phyloP scores from a whole-genome alignment of 441 rosid species.

The Isatis lusitanica region DNA sequence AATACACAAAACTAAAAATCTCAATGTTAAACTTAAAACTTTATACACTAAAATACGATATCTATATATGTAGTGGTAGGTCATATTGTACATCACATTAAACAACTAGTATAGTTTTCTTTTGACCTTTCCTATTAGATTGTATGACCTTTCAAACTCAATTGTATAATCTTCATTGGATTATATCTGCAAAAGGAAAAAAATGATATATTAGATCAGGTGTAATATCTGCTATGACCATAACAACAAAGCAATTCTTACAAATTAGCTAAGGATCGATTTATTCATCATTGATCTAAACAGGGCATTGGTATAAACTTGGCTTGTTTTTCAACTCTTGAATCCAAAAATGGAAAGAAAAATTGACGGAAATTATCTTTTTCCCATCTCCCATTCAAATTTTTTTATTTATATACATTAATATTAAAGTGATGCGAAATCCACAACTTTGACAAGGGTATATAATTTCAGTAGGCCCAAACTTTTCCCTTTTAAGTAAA shows the following conservation, averaged over 20 bases:
- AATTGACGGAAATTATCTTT: slow-evolving; percentile 18
- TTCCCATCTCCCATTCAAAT: slow-evolving; percentile 16
- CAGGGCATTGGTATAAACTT: slow-evolving; percentile 25
- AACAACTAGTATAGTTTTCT: neutral
- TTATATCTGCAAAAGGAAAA: slow-evolving; percentile 21
- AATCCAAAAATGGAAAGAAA: slow-evolving; percentile 27
- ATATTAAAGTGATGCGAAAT: slow-evolving; percentile 16
- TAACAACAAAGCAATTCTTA: neutral
- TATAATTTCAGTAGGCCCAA: slow-evolving; percentile 33
- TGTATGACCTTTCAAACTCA: neutral
- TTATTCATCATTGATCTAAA: slow-evolving; percentile 18
- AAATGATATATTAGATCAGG: neutral
- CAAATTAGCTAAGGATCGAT: slow-evolving; percentile 10
- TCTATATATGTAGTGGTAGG: slow-evolving; percentile 19
- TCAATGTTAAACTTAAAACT: neutral
- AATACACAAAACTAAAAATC: neutral
- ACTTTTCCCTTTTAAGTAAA: slow-evolving; percentile 28
- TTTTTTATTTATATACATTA: neutral
- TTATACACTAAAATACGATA: slow-evolving; percentile 14
- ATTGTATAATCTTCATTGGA: slow-evolving; percentile 21
- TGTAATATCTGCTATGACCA: slow-evolving; percentile 24
- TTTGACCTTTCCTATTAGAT: slow-evolving; percentile 18
- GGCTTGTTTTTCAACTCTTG: slow-evolving; percentile 24
- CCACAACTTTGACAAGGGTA: slow-evolving; percentile 22
- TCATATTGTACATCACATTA: slow-evolving; percentile 21